Conservation (phyloP, 1,139 yeast species). For the Pichia sp. region DNA sequence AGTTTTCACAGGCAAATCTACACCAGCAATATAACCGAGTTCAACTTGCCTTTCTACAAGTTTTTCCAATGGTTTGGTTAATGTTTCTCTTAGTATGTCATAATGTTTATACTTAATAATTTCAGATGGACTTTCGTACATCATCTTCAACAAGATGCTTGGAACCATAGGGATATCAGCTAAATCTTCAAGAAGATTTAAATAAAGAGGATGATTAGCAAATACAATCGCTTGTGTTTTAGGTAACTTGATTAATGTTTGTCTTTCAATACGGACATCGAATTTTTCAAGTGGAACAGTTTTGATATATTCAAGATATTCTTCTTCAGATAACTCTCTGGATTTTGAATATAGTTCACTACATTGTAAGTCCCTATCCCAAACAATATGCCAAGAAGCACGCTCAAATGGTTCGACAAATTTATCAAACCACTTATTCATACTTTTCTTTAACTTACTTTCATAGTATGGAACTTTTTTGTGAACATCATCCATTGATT, state of each 20-base stretch:
- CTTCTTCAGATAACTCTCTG: constrained; percentile 22
- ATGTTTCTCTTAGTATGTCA: constrained; percentile 46
- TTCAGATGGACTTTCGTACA: constrained; percentile 55
- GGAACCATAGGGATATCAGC: constrained; percentile 66
- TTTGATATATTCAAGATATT: constrained; percentile 20
- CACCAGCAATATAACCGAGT: constrained; percentile 33
- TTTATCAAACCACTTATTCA: constrained; percentile 48
- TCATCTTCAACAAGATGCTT: constrained; percentile 47
- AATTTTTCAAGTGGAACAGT: constrained; percentile 38
- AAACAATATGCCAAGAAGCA: constrained; percentile 47
- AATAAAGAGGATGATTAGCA: constrained; percentile 58
- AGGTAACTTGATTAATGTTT: constrained; percentile 43
- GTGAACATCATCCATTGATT: constrained; percentile 41
- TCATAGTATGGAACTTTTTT: constrained; percentile 45
- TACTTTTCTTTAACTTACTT: constrained; percentile 41
- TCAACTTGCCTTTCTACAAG: constrained; percentile 51
- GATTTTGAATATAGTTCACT: constrained; percentile 36
- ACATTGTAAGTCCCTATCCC: constrained; percentile 43
- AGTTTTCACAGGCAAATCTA: constrained; percentile 32
- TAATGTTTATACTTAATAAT: constrained; percentile 56
- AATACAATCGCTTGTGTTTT: constrained; percentile 44
- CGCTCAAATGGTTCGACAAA: constrained; percentile 45
- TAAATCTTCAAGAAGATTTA: constrained; percentile 53
- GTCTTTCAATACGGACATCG: constrained; percentile 54
- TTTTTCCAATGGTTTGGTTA: constrained; percentile 45